Conservation (phyloP, 192 early-diverging fungal species). For the Oehlia diaphana region DNA sequence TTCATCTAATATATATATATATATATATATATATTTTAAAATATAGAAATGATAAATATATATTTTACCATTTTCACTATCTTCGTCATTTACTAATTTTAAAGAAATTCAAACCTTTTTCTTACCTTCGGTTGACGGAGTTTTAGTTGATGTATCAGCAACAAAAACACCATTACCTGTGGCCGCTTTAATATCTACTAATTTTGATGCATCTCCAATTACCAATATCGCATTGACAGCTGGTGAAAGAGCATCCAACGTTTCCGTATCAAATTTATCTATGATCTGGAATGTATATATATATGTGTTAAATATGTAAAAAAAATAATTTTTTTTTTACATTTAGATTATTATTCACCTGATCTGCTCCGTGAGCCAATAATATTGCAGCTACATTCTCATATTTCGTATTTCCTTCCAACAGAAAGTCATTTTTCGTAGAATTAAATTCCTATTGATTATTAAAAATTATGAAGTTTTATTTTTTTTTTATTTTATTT, state of each 20-base stretch:
- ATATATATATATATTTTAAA: neutral
- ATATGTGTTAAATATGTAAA: neutral
- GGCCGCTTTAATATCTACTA: conserved; percentile 19
- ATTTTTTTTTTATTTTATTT: neutral
- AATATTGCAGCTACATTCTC: conserved; percentile 19
- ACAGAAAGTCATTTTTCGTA: conserved; percentile 10
- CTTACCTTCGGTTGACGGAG: conserved; percentile 1
- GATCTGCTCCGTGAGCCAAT: conserved; percentile 17
- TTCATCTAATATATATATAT: conserved; percentile 11
- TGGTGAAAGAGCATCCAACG: conserved; percentile 13
- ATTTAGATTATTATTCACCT: conserved; percentile 4
- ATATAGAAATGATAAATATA: neutral
- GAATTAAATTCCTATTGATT: conserved; percentile 12
- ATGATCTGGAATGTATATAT: neutral
- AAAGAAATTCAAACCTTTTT: no score
- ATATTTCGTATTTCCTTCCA: conserved; percentile 15
- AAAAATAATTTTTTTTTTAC: neutral
- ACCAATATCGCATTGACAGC: conserved; percentile 17
- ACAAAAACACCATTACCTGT: conserved; percentile 25
- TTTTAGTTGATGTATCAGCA: conserved; percentile 2
- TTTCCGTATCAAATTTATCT: conserved; percentile 19
- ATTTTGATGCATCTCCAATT: conserved; percentile 14
- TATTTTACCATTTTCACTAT: neutral
- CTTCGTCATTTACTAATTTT: neutral
- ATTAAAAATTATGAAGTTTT: neutral